Conservation (phyloP, 2,329 filamentous ascomycete species). For the Apiospora malaysiana region DNA sequence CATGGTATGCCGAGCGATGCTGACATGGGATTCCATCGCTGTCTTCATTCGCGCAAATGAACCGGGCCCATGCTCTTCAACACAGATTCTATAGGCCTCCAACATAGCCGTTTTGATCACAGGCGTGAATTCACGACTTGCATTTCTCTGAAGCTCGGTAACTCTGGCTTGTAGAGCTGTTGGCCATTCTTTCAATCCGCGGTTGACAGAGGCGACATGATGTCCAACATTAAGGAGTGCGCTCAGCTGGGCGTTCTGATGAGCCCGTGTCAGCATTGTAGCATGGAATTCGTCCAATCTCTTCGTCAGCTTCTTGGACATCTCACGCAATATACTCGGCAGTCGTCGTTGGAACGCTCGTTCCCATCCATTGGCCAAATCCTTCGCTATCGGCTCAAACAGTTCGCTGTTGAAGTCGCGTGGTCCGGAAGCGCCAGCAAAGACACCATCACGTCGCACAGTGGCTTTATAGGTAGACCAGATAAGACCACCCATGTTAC, state of each 20-base stretch:
- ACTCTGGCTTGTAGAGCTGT: neutral
- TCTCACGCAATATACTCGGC: neutral
- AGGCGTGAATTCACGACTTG: slow-evolving; percentile 22
- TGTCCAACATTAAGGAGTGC: slow-evolving; percentile 5
- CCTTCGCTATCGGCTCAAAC: slow-evolving; percentile 33
- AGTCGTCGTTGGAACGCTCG: neutral
- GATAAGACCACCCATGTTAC: slow-evolving; percentile 50
- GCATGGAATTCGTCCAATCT: slow-evolving; percentile 13
- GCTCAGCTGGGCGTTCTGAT: neutral
- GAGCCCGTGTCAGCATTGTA: neutral
- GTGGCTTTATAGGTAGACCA: slow-evolving; percentile 62
- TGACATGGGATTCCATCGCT: slow-evolving; percentile 53
- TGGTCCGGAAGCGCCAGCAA: slow-evolving; percentile 35
- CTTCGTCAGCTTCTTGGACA: slow-evolving; percentile 7
- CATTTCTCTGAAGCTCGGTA: slow-evolving; percentile 12
- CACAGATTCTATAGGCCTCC: slow-evolving; percentile 8
- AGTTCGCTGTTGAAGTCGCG: slow-evolving; percentile 37
- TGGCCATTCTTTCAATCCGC: neutral
- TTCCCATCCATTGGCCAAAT: neutral
- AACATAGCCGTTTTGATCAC: slow-evolving; percentile 7
- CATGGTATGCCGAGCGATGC: slow-evolving; percentile 49
- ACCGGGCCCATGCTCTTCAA: neutral
- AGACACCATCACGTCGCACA: slow-evolving; percentile 37
- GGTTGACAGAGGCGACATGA: neutral
- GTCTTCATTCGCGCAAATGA: slow-evolving; percentile 54